Evolutionary conservation across 2,329 filamentous ascomycete genomes (phyloP).

Genomic region (Cercospora beticola): DNA sequence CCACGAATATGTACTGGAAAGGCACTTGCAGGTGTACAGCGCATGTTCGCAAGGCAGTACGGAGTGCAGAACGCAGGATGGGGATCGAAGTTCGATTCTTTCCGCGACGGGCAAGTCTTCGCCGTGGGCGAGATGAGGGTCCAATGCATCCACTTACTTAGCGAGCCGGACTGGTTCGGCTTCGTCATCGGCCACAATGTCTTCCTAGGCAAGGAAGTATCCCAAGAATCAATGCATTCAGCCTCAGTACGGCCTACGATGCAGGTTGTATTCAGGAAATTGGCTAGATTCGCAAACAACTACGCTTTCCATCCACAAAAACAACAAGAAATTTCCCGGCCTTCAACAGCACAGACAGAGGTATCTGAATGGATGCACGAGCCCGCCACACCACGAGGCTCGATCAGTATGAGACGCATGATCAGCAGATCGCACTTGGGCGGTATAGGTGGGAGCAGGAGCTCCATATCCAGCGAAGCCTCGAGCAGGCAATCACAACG

Average conservation of each 20-base stretch:
- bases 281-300: constrained; percentile 3
- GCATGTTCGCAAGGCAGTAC: constrained; percentile 52
- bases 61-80: constrained; percentile 48
- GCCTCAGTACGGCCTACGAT: constrained; percentile 7
- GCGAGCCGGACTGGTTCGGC: constrained; percentile 61
- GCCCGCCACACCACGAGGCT: constrained; percentile 12
- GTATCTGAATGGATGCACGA: constrained; percentile 20
- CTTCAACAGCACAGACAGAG: constrained; percentile 17
- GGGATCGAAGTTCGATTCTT: constrained; percentile 53
- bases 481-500: constrained; percentile 12
- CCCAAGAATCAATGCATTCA: neutral
- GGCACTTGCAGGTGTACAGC: constrained; percentile 55
- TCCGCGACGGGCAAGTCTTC: constrained; percentile 56
- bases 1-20: constrained; percentile 57
- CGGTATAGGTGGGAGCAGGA: neutral
- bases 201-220: constrained; percentile 35
- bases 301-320: constrained; percentile 14
- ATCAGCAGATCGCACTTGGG: constrained; percentile 4
- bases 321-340: constrained; percentile 7
- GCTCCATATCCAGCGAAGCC: constrained; percentile 11
- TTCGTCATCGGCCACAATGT: constrained; percentile 55
- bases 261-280: constrained; percentile 11
- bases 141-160: constrained; percentile 56
- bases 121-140: constrained; percentile 50
- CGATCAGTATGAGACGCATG: constrained; percentile 13